A percentile compares a stretch with the other conserved stretches of the same genome.
phyloP scores from a whole-genome alignment of 1,139 yeast species.

The Pneumocystis oryctolagi region DNA sequence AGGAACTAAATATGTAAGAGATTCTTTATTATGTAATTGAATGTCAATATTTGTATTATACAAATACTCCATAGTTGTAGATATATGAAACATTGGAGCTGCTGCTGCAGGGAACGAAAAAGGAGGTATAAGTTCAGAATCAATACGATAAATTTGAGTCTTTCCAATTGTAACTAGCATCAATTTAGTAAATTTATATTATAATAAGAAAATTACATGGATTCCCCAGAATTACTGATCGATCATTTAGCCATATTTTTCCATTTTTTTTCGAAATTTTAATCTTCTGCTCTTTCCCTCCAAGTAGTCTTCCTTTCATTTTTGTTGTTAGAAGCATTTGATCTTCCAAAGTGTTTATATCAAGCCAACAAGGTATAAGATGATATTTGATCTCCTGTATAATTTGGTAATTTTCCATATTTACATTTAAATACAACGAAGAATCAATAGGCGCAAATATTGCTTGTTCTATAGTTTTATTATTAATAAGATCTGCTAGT shows the following conservation, averaged over 20 bases:
- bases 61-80: background rate
- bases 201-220: background rate
- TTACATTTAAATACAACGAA: background rate
- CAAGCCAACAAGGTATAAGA: background rate
- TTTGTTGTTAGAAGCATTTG: background rate
- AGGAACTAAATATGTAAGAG: background rate
- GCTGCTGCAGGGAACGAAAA: background rate
- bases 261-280: background rate
- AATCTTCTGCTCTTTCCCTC: background rate
- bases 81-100: background rate
- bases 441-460: conserved; percentile 1
- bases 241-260: background rate
- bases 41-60: background rate
- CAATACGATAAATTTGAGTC: background rate
- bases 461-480: background rate
- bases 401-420: background rate
- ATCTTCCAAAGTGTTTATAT: background rate
- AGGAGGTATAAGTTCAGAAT: background rate
- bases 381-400: background rate
- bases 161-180: background rate
- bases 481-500: background rate
- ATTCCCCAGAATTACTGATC: background rate
- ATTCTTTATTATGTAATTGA: background rate
- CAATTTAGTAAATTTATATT: background rate
- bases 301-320: background rate